These are phyloP conservation scores for Pseudonitzschia delicatissima DNA, from an alignment of 108 stramenopile genomes.

Conservation along the genomic window DNA sequence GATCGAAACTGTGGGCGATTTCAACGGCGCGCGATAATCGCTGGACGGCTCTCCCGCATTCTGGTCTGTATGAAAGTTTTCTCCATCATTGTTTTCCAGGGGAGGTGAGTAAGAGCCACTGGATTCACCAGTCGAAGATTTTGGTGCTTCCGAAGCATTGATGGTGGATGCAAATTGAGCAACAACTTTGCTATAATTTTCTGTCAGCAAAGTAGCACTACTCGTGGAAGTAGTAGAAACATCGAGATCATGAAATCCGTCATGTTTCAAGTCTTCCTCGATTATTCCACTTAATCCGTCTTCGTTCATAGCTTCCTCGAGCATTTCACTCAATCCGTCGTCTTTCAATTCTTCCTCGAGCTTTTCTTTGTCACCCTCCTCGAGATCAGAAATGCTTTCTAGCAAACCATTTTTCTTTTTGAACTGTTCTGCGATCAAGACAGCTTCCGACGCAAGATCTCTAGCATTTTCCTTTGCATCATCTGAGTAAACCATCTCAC, in stretches of 20 bases:
- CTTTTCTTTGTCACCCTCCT: not conserved
- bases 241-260: not conserved
- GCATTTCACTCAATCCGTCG: too few relatives aligned
- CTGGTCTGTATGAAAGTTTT: not conserved
- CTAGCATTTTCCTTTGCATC: too few relatives aligned
- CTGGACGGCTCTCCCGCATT: conserved; percentile 10
- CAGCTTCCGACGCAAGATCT: not conserved
- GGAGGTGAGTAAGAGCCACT: conserved; percentile 66
- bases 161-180: not conserved
- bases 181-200: conserved; percentile 6
- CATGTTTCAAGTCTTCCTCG: not conserved
- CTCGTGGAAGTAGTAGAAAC: not conserved
- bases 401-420: not conserved
- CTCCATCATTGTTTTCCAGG: conserved; percentile 4
- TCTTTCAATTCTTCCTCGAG: too few relatives aligned
- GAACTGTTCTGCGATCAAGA: not conserved
- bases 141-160: not conserved
- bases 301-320: too few relatives aligned
- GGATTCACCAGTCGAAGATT: conserved; percentile 24
- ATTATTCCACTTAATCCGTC: too few relatives aligned
- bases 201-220: not conserved
- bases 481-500: too few relatives aligned
- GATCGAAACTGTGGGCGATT: conserved; percentile 3
- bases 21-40: not conserved
- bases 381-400: not conserved